phyloP scores from a whole-genome alignment of 1,284 basidiomycete genomes.

The Irpex rosettiformis region DNA sequence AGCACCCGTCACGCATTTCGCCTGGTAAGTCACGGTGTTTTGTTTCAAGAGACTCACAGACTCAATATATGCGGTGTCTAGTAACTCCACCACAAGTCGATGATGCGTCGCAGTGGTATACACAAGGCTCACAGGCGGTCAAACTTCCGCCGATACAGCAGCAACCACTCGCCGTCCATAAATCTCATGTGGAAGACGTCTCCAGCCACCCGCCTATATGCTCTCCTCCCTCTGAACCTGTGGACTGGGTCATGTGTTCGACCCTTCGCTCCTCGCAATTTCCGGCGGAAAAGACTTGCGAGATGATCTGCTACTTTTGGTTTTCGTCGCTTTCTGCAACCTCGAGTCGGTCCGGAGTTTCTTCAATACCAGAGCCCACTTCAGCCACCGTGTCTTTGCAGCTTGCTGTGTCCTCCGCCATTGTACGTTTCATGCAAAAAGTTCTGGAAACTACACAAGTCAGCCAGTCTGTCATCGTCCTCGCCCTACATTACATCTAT shows the following conservation, averaged over 20 bases:
- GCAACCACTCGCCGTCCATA: constrained; percentile 11
- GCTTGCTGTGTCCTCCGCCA: constrained; percentile 60
- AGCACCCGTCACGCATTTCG: constrained; percentile 27
- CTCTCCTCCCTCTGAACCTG: constrained; percentile 27
- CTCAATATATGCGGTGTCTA: constrained; percentile 13
- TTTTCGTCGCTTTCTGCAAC: constrained; percentile 51
- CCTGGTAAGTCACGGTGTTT: constrained; percentile 24
- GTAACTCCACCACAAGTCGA: constrained; percentile 27
- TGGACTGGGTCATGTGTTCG: constrained; percentile 68
- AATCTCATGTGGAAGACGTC: constrained; percentile 9
- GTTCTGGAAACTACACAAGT: constrained; percentile 86
- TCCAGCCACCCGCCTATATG: constrained; percentile 18
- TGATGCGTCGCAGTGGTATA: constrained; percentile 24
- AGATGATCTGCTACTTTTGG: constrained; percentile 90
- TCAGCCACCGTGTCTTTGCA: constrained; percentile 57
- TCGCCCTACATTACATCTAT: constrained; percentile 88
- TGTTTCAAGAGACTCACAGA: neutral
- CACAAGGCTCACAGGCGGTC: constrained; percentile 19
- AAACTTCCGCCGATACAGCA: constrained; percentile 22
- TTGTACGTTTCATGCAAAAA: constrained; percentile 81
- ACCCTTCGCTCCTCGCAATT: constrained; percentile 64
- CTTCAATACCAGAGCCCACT: constrained; percentile 36
- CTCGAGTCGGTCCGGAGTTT: constrained; percentile 15
- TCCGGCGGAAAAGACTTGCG: constrained; percentile 82
- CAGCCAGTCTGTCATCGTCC: constrained; percentile 85